Conservation (phyloP, 495 filamentous ascomycete genomes). For the Penicillium soppii region DNA sequence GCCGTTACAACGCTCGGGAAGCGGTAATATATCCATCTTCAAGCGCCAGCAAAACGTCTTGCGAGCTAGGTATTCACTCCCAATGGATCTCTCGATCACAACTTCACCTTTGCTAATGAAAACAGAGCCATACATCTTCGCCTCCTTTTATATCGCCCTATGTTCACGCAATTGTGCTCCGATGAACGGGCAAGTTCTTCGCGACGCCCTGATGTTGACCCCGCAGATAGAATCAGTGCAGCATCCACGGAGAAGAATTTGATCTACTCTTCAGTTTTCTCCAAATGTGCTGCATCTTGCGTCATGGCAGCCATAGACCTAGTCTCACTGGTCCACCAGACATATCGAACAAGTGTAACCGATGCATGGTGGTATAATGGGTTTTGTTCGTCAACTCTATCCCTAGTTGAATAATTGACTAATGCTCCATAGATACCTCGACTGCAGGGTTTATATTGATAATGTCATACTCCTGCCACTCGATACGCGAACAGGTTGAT, state of each 20-base stretch:
- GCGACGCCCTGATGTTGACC: constrained; percentile 5
- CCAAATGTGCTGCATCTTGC: constrained; percentile 40
- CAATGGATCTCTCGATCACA: background rate
- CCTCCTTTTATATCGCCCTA: constrained; percentile 47
- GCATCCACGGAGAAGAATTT: constrained; percentile 16
- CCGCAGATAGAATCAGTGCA: background rate
- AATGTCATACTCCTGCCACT: constrained; percentile 32
- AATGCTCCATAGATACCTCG: constrained; percentile 32
- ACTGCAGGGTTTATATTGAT: constrained; percentile 43
- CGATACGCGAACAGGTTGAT: constrained; percentile 24
- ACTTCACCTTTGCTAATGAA: background rate
- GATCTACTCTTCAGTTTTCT: constrained; percentile 36
- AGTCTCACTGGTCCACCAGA: constrained; percentile 35
- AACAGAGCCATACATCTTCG: constrained; percentile 43
- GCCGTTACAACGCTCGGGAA: constrained; percentile 1
- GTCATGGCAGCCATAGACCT: constrained; percentile 40
- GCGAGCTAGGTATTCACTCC: constrained; percentile 30
- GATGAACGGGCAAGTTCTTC: constrained; percentile 21
- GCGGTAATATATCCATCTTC: constrained; percentile 17
- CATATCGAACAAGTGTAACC: constrained; percentile 36
- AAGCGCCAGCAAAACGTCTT: constrained; percentile 42
- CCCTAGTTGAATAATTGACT: background rate
- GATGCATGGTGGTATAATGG: constrained; percentile 51
- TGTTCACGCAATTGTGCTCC: constrained; percentile 44
- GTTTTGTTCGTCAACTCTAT: constrained; percentile 32